Conservation (phyloP, 768 basidiomycete species). For the Termitomyces sp. region DNA sequence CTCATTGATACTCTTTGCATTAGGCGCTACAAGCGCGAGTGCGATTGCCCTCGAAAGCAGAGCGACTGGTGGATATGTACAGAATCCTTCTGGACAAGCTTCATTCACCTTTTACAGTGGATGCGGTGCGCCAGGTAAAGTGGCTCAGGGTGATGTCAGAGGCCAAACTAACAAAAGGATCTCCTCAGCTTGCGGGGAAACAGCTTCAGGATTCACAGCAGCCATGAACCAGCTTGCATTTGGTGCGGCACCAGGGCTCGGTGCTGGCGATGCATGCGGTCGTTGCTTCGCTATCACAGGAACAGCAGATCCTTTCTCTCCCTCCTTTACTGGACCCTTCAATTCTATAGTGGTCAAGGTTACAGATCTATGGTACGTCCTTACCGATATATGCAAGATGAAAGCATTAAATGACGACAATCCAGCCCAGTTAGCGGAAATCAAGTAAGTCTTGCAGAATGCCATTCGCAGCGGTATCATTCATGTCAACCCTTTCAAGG, state of each 20-base stretch:
- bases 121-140: slow-evolving; percentile 40
- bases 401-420: neutral
- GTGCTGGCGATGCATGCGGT: slow-evolving; percentile 56
- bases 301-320: slow-evolving; percentile 45
- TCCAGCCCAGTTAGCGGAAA: slow-evolving; percentile 40
- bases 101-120: slow-evolving; percentile 55
- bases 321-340: slow-evolving; percentile 44
- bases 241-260: slow-evolving; percentile 41
- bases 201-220: slow-evolving; percentile 45
- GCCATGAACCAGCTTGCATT: slow-evolving; percentile 55
- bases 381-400: neutral
- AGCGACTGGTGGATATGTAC: slow-evolving; percentile 47
- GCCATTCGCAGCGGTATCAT: neutral
- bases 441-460: slow-evolving; percentile 19
- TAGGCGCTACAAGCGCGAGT: slow-evolving; percentile 13
- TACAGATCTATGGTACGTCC: slow-evolving; percentile 33
- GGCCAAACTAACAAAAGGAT: neutral
- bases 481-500: slow-evolving; percentile 14
- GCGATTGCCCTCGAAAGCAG: slow-evolving; percentile 22
- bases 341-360: slow-evolving; percentile 50
- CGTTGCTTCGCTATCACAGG: slow-evolving; percentile 54
- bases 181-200: slow-evolving; percentile 44
- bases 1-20: slow-evolving; percentile 15
- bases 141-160: neutral
- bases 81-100: slow-evolving; percentile 44